A percentile compares a stretch with the other conserved stretches of the same genome.
Conservation (phyloP, 805 yeast species). For the Candida boleticola region DNA sequence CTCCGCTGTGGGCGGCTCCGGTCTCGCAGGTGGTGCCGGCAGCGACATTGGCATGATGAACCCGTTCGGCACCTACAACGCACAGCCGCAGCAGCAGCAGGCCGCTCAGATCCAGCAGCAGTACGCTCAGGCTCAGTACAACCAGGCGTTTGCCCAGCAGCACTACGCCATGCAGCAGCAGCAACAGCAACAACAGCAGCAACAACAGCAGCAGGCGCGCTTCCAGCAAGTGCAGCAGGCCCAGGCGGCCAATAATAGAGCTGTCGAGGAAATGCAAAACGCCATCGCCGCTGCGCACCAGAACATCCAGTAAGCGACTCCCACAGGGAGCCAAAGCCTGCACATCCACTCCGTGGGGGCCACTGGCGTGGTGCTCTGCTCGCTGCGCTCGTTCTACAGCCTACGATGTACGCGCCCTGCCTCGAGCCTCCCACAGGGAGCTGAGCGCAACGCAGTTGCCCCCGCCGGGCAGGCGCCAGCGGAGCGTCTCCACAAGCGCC, state of each 20-base stretch:
- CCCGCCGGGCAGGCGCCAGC: not conserved
- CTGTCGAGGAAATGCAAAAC: conserved; percentile 12
- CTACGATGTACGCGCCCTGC: too few relatives aligned
- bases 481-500: too few relatives aligned
- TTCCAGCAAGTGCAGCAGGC: conserved; percentile 3
- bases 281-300: conserved; percentile 13
- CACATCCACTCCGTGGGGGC: not conserved
- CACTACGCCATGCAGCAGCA: conserved; percentile 6
- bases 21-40: too few relatives aligned
- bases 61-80: not conserved
- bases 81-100: conserved; percentile 9
- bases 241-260: conserved; percentile 6
- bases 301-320: conserved; percentile 2
- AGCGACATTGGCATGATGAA: not conserved
- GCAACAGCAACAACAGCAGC: not conserved
- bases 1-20: too few relatives aligned
- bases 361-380: not conserved
- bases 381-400: too few relatives aligned
- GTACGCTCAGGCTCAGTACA: conserved; percentile 6
- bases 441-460: not conserved
- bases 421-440: not conserved
- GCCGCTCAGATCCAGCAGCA: conserved; percentile 3
- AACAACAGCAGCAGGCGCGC: conserved; percentile 1
- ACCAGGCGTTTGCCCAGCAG: conserved; percentile 7
- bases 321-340: too few relatives aligned